Evolutionary conservation across 2,329 filamentous ascomycete genomes (phyloP), one percentile per base, ranked within the genome.

Genomic region (Colletotrichum sp.): DNA sequence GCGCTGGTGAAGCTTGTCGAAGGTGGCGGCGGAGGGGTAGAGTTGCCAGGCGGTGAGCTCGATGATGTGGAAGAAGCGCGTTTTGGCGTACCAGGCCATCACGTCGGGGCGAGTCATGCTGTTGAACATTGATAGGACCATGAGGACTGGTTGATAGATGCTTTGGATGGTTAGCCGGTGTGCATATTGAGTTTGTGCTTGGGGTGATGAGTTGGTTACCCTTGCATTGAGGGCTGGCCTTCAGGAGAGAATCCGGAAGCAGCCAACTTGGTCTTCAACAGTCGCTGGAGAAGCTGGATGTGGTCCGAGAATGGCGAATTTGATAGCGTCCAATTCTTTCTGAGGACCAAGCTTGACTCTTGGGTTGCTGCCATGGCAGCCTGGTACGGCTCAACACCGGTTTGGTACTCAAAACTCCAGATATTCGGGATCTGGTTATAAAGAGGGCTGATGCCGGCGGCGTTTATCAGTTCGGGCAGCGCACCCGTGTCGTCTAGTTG

Each of bases 41-140:
- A 83, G 67, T 79, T 83, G 81, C 81, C 81, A 83, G 4, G 81
- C 81, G 4, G 81, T 83, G 59, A 83, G 79, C 62, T 83, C 82
- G 43, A 83, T 80, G 43, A 83, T 83, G 71, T 83, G 81, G 62
- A 75, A 83, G 75, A 83, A 83, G 7, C 81, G 78, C 3, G 81
- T 84, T 30, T 83, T 89, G 12, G 86, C 89, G 7, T 84, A 84
- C 81, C 81, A 83, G 1, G 81, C 79, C 78, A 84, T 84, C 36
- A 82, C 81, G 55, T 83, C 83, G 5, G 83, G 82, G 0, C 82
- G 77, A 0, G 82, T 83, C 65, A 84, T 79, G 76, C 82, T 83
- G 71, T 84, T 84, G 74, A 84, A 84, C 76, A 84, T 79, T 24
- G 82, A 79, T 2, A 84, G 70, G 1, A 83, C 80, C 78, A 81